Evolutionary conservation across 306 rosid species (phyloP).

Genomic region (Vicia villosa): DNA sequence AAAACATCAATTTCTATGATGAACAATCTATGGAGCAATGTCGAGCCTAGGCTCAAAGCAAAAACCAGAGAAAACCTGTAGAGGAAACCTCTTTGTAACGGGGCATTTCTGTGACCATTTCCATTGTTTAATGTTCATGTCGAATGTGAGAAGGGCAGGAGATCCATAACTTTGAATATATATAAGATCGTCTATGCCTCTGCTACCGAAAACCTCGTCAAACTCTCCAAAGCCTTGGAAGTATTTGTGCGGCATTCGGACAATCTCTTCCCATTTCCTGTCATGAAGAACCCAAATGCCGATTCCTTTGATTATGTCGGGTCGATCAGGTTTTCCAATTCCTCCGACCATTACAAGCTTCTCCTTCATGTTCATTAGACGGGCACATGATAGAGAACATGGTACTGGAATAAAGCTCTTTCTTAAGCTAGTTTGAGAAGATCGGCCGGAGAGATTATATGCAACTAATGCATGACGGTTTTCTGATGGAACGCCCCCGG

Average conservation of each 20-base stretch:
- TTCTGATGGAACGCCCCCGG: constrained; percentile 61
- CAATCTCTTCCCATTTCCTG: constrained; percentile 77
- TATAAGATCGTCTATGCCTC: constrained; percentile 77
- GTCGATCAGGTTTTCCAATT: constrained; percentile 74
- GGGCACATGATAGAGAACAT: constrained; percentile 91
- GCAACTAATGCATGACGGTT: constrained; percentile 72
- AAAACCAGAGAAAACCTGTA: constrained; percentile 93
- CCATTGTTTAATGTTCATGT: constrained; percentile 74
- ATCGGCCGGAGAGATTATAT: constrained; percentile 54
- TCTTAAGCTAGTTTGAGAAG: constrained; percentile 56
- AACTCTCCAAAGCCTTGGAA: constrained; percentile 98
- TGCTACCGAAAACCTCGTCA: constrained; percentile 91
- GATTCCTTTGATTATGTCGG: constrained; percentile 90
- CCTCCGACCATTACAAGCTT: constrained; percentile 99
- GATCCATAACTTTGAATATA: constrained; percentile 96
- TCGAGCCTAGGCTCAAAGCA: constrained; percentile 96
- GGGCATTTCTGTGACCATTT: constrained; percentile 97
- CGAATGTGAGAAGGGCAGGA: constrained; percentile 78
- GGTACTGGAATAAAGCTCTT: constrained; percentile 71
- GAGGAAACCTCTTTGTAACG: constrained; percentile 78
- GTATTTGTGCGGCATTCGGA: constrained; percentile 84
- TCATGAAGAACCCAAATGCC: constrained; percentile 90
- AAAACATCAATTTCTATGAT: constrained; percentile 35
- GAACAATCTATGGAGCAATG: constrained; percentile 62
- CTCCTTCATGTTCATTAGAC: constrained; percentile 87